These are phyloP conservation scores for Lactarius tabidus DNA, from an alignment of 768 basidiomycete genomes.

Conservation along the genomic window DNA sequence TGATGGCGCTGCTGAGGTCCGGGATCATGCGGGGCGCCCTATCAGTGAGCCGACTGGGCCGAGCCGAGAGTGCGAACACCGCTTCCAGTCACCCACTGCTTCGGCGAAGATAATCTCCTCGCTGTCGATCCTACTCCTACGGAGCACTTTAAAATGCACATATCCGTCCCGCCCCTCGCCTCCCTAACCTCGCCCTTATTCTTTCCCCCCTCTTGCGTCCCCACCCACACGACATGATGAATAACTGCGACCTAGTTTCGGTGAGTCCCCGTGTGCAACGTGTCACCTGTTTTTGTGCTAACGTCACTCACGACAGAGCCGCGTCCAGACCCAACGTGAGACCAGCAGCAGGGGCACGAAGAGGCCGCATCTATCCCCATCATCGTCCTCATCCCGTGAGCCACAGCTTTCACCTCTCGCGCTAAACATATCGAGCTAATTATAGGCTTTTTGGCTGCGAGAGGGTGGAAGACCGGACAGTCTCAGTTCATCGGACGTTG, in stretches of 20 bases:
- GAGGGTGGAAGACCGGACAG: neutral
- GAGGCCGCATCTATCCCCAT: neutral
- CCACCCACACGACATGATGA: neutral
- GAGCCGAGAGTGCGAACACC: neutral
- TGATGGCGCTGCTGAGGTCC: neutral
- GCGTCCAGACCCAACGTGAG: neutral
- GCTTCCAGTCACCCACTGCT: no score
- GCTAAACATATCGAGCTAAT: neutral
- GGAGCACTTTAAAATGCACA: neutral
- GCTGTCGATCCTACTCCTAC: neutral
- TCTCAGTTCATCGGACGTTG: neutral
- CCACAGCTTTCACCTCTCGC: neutral
- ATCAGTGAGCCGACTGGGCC: neutral
- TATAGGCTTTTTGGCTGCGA: neutral
- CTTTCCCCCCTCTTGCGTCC: neutral
- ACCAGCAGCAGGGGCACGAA: neutral
- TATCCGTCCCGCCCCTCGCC: neutral
- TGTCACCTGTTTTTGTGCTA: neutral
- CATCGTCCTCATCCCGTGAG: slow-evolving; percentile 2
- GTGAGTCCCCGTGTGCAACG: neutral
- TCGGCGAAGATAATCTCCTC: neutral
- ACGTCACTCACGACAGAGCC: neutral
- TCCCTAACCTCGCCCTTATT: neutral
- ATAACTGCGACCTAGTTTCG: neutral
- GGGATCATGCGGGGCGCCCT: neutral